Base-by-base conservation (phyloP, 169 alveolate genomes). In the Plasmodium ovale region DNA sequence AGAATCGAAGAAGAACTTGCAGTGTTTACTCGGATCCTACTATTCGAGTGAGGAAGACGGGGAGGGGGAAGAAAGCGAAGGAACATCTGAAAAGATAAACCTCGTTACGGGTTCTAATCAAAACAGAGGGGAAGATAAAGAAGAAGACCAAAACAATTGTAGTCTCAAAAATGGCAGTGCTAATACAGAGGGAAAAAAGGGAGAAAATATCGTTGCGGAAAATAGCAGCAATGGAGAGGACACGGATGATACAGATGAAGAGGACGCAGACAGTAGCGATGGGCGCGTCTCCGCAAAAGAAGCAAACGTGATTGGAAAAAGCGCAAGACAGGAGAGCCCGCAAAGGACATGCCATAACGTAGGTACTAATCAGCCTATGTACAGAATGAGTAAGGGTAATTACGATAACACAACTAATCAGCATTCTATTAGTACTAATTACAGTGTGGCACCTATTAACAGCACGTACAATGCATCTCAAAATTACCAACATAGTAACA, bases 1-100 rank as follows among this genome's bases (percentile, higher is more conserved):
- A 1, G 56, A 73, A 53, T 59, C 60, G 27, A 64, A 79, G 5
- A 35, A 42, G 42, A 79, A 79, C 53, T 42, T 79, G n/a, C 37
- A 47, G 19, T 47, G 51, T 25, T 23, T 79, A 39, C 49, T 79
- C 19, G 79, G 58, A 7, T 64, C 44, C 0, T 79, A 79, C 59
- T 23, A 65, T 56, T 79, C 89, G 14, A 79, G 74, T 33, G 89
- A 79, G 35, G 89, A 79, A 16, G 72, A 79, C 21, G 39, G 23
- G 6, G 89, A 79, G 12, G 39, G 35, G 59, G n/a, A 56, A 39
- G 53, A 10, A 64, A 14, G n/a, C 21, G 73, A 65, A 31, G 9
- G 16, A 44, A 37, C 9, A 33, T 62, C 49, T 31, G 62, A 27
- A 44, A 47, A 65, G 16, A 0, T 39, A 3, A 67, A 16, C 42